phyloP scores from a whole-genome alignment of 2,329 filamentous ascomycete species.

The Lasiodiplodia hormozganensis region DNA sequence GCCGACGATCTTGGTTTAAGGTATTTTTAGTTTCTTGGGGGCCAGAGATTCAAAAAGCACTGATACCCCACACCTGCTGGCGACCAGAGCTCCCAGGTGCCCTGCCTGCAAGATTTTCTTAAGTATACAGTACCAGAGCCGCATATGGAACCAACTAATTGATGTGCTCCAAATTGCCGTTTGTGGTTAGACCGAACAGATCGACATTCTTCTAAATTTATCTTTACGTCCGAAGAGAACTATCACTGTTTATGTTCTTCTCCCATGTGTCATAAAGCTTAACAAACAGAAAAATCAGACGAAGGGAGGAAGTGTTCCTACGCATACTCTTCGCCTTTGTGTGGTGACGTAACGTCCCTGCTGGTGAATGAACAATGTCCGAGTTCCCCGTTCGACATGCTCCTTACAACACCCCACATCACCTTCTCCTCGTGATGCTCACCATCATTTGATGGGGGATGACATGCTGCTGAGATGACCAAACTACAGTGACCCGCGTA shows the following conservation, averaged over 20 bases:
- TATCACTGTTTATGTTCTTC: neutral
- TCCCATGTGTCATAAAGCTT: neutral
- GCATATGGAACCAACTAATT: neutral
- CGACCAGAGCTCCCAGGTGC: too few species aligned
- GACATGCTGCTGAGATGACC: neutral
- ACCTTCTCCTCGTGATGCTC: neutral
- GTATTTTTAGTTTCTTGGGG: neutral
- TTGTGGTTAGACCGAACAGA: neutral
- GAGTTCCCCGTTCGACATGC: neutral
- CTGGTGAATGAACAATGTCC: neutral
- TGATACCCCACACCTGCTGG: neutral
- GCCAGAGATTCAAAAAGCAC: neutral
- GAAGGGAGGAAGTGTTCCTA: too few species aligned
- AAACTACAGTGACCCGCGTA: neutral
- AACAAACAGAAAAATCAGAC: neutral
- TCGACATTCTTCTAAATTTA: neutral
- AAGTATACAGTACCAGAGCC: neutral
- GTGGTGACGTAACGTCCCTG: neutral
- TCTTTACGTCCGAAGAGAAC: neutral
- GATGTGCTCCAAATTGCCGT: neutral
- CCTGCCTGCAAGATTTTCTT: neutral
- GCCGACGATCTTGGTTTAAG: neutral
- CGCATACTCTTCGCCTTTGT: too few species aligned
- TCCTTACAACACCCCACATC: neutral
- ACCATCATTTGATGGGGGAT: neutral